These are phyloP conservation scores for Cladobotryum protrusum DNA, from an alignment of 2,329 filamentous ascomycete species.

Conservation along the genomic window DNA sequence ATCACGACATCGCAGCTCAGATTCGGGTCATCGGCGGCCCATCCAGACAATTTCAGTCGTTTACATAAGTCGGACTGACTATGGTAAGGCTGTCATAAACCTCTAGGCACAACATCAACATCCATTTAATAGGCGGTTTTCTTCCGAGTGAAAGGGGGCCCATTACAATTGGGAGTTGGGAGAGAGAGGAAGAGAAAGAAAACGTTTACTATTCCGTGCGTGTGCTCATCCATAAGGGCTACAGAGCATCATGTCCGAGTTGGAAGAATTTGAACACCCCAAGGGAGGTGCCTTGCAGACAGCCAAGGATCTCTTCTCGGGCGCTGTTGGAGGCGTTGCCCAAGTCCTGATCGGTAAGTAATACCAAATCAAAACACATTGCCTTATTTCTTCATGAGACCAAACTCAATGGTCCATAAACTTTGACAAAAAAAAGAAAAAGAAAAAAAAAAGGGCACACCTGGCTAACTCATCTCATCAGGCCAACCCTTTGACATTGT, in stretches of 20 bases:
- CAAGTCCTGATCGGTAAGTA: slow-evolving; percentile 86
- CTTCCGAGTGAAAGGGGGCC: not conserved
- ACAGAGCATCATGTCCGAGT: slow-evolving; percentile 1
- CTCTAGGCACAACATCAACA: slow-evolving; percentile 19
- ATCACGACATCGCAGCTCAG: slow-evolving; percentile 20
- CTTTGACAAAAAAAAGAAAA: too few species aligned
- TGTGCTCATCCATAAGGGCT: not conserved
- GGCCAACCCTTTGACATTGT: slow-evolving; percentile 81
- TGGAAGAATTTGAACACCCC: slow-evolving; percentile 29
- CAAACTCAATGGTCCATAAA: too few species aligned
- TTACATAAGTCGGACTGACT: slow-evolving; percentile 1
- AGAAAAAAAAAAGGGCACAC: too few species aligned
- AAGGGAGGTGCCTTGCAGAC: slow-evolving; percentile 48
- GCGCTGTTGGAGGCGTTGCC: slow-evolving; percentile 84
- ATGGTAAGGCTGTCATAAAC: too few species aligned
- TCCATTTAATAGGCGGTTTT: slow-evolving; percentile 5
- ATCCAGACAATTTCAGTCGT: slow-evolving; percentile 21
- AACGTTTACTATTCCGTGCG: not conserved
- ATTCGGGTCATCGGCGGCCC: slow-evolving; percentile 15
- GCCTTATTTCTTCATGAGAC: too few species aligned
- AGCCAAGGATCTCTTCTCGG: slow-evolving; percentile 84
- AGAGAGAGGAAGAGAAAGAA: not conserved
- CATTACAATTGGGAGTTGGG: too few species aligned
- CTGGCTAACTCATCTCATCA: too few species aligned
- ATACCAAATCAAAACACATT: too few species aligned